Evolutionary conservation across 2,329 filamentous ascomycete genomes (phyloP), one percentile per base, ranked within the genome.

Genomic region (Aspergillus chevalieri): DNA sequence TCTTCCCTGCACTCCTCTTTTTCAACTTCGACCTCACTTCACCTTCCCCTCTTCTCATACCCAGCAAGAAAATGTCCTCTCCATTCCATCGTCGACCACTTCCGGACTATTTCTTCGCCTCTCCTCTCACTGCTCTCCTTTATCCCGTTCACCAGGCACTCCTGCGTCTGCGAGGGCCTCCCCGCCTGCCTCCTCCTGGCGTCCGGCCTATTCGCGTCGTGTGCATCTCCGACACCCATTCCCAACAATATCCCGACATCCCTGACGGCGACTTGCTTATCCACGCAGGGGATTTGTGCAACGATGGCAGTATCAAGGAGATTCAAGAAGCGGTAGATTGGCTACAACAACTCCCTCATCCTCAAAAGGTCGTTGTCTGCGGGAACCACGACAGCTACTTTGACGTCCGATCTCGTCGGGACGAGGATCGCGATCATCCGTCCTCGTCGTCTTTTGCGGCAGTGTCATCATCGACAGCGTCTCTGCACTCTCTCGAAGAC

Each of bases 371-470:
- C 21, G 80, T 91, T 33, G 83, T 97, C 28, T 82, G 83, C 28
- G 92, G 92, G 1, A 96, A 96, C 65, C 92, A 96, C 67, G 92
- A 96, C 64, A 85, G 82, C 60, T 94, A 83, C 74, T 86, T 95
- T 53, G 92, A 95, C 67, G 74, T 80, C 21, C 74, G 76, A 30
- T 83, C 82, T 12, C 78, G 87, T 3, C 68, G 66, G 14, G 70
- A 76, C 8, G 74, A 79, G 43, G 83, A 89, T 62, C 74, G 76
- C 28, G 63, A 61, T 33, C 56, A 59, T 24, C 14, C 26, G 3
- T 50, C 53, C 3, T 28, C 33, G 19, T 51, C 55, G 4, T 60
- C 57, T 7, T 64, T 64, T 24, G 58, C 63, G 0, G 52, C 59
- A 5, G 54, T 69, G 21, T 69, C 67, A 15, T 59, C 66, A 2